Percentiles rank a stretch among this genome's conserved stretches.
phyloP scores from a whole-genome alignment of 2,329 filamentous ascomycete species.

The Thielaviopsis euricoi region DNA sequence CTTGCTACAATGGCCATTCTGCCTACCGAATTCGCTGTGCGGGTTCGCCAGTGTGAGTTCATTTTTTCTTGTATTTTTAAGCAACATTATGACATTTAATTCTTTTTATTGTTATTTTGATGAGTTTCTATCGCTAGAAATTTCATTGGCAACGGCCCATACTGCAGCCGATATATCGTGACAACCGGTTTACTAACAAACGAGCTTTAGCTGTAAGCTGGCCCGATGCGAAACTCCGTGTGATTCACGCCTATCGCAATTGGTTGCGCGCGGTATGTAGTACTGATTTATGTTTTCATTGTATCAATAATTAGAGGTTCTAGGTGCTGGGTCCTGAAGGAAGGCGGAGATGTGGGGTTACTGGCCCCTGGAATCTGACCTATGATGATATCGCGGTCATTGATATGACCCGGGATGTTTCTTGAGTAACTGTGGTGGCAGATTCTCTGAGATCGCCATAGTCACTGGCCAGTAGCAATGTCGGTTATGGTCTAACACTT shows the following conservation, averaged over 20 bases:
- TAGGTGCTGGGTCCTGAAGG: neutral
- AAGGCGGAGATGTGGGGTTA: neutral
- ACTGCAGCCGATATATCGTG: neutral
- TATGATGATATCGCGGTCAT: too few relatives aligned
- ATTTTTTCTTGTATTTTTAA: neutral
- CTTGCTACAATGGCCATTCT: conserved; percentile 63
- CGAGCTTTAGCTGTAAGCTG: conserved; percentile 58
- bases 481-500: neutral
- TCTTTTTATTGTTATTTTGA: neutral
- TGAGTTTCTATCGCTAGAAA: neutral
- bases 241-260: conserved; percentile 77
- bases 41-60: conserved; percentile 58
- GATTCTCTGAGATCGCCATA: neutral
- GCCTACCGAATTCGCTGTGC: conserved; percentile 78
- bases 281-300: neutral
- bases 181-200: conserved; percentile 22
- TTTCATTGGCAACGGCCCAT: neutral
- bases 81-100: too few relatives aligned
- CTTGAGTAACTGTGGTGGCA: neutral
- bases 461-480: neutral
- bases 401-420: too few relatives aligned
- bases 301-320: neutral
- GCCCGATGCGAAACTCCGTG: conserved; percentile 73
- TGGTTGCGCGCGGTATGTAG: conserved; percentile 86
- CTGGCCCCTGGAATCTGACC: neutral